These are phyloP conservation scores for Desmodesmus armatus DNA, from an alignment of 139 green algal species.

Conservation along the genomic window DNA sequence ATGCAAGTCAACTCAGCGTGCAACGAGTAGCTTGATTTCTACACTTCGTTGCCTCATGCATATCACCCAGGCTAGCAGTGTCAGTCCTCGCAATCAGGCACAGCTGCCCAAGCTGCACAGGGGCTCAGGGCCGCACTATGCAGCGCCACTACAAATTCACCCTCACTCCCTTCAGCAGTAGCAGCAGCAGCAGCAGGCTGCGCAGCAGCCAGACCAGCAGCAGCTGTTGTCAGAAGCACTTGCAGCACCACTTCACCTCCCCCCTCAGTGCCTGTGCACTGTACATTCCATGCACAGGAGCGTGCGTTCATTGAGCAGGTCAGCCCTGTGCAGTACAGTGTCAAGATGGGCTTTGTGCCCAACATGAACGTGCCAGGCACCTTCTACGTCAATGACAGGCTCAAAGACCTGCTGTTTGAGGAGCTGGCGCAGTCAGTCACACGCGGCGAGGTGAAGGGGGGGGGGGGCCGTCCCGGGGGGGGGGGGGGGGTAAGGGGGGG, in stretches of 20 bases:
- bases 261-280: neutral
- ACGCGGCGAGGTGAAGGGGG: slow-evolving; percentile 41
- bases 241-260: neutral
- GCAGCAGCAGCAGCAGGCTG: neutral
- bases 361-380: slow-evolving; percentile 84
- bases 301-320: slow-evolving; percentile 51
- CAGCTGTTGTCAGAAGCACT: no score
- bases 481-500: no score
- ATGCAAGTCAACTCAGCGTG: no score
- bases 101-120: neutral
- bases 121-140: neutral
- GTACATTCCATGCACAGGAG: slow-evolving; percentile 22
- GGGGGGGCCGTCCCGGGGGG: no score
- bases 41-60: no score
- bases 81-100: neutral
- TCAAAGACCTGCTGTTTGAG: slow-evolving; percentile 83
- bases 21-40: no score
- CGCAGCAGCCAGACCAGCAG: no score
- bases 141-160: no score
- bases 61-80: no score
- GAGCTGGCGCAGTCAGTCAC: slow-evolving; percentile 73
- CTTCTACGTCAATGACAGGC: slow-evolving; percentile 88
- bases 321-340: slow-evolving; percentile 54
- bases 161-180: no score
- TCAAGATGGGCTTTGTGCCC: slow-evolving; percentile 81